Conservation (phyloP, 495 filamentous ascomycete species). For the Terfezia claveryi region DNA sequence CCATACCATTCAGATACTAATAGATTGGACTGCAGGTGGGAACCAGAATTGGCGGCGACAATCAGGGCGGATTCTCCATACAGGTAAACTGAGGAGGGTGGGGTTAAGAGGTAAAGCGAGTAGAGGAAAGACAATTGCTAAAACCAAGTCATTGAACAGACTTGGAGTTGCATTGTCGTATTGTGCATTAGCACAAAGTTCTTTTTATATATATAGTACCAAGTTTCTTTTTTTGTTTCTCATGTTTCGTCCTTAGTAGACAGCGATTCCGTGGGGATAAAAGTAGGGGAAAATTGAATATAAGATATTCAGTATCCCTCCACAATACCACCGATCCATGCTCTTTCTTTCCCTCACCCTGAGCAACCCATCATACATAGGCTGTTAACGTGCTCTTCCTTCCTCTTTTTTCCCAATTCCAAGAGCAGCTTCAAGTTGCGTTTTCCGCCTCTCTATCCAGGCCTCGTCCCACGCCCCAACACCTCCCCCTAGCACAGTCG, state of each 20-base stretch:
- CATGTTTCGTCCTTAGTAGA: neutral
- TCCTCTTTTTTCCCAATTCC: conserved; percentile 16
- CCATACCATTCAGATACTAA: neutral
- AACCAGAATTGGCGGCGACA: conserved; percentile 80
- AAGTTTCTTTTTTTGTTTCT: neutral
- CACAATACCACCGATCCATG: neutral
- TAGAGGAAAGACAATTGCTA: neutral
- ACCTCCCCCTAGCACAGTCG: conserved; percentile 60
- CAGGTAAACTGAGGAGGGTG: conserved; percentile 31
- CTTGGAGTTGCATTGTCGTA: neutral
- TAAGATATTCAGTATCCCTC: neutral
- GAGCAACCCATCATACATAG: neutral
- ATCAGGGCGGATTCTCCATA: conserved; percentile 78
- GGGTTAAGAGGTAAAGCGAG: neutral
- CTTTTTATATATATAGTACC: neutral
- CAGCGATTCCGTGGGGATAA: too few relatives aligned
- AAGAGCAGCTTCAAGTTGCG: conserved; percentile 38
- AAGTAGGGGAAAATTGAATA: neutral
- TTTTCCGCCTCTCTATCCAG: conserved; percentile 56
- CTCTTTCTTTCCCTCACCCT: neutral
- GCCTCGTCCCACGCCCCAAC: conserved; percentile 55
- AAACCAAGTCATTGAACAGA: neutral
- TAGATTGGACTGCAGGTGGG: conserved; percentile 50
- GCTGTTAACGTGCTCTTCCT: neutral
- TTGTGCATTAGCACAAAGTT: neutral